Evolutionary conservation across 1,139 yeast genomes (phyloP).

Genomic region (Taphrina sp.): DNA sequence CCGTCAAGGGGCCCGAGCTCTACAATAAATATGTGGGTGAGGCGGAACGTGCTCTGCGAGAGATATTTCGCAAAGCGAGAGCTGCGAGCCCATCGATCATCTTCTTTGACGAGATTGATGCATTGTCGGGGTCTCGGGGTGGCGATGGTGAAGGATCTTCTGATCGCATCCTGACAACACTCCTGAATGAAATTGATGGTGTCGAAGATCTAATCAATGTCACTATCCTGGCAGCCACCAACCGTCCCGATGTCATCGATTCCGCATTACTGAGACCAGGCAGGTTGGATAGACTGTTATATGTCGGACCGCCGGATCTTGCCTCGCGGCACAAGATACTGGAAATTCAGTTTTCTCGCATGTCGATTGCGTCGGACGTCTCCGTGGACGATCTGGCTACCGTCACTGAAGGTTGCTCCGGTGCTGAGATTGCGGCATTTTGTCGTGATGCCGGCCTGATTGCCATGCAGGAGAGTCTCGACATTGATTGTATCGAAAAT

Average conservation of each 20-base stretch:
- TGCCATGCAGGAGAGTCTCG: constrained; percentile 76
- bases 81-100: constrained; percentile 96
- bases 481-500: constrained; percentile 54
- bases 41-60: constrained; percentile 99
- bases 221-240: constrained; percentile 98
- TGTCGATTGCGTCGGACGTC: constrained; percentile 51
- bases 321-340: constrained; percentile 97
- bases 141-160: constrained; percentile 92
- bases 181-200: constrained; percentile 95
- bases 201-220: constrained; percentile 98
- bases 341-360: constrained; percentile 78
- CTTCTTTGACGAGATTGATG: constrained; percentile 95
- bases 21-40: constrained; percentile 98
- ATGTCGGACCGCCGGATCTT: constrained; percentile 89
- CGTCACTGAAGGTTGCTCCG: constrained; percentile 84
- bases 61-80: constrained; percentile 96
- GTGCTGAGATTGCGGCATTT: constrained; percentile 87
- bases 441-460: constrained; percentile 94
- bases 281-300: constrained; percentile 96
- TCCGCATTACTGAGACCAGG: constrained; percentile 99
- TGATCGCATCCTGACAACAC: constrained; percentile 98
- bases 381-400: constrained; percentile 56
- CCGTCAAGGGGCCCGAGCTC: constrained; percentile 96
- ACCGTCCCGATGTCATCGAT: constrained; percentile 94
- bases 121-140: constrained; percentile 98